Percentiles rank a stretch among this genome's conserved stretches.
Conservation (phyloP, 306 rosid species). For the Neltuma alba region DNA sequence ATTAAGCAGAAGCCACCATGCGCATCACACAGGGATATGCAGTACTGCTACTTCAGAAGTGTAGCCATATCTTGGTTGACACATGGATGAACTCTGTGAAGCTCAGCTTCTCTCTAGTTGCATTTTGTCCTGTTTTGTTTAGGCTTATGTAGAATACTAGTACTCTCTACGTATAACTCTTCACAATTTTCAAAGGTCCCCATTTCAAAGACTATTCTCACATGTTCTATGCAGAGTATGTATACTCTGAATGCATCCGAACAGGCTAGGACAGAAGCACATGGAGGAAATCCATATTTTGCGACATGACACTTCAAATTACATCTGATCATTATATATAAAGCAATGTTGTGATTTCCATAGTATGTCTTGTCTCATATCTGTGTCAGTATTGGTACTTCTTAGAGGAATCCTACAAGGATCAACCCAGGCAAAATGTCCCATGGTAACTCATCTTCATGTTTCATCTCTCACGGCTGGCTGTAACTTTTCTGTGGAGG, state of each 20-base stretch:
- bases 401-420: background rate
- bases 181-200: background rate
- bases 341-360: background rate
- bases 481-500: background rate
- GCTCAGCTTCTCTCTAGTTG: background rate
- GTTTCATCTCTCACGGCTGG: background rate
- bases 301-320: background rate
- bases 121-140: background rate
- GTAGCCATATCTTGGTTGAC: too few relatives aligned
- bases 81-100: background rate
- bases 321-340: background rate
- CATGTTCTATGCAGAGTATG: background rate
- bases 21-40: too few relatives aligned
- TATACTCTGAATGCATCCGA: background rate
- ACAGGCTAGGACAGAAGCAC: background rate
- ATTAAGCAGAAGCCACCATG: background rate
- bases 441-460: background rate
- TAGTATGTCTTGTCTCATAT: background rate
- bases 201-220: background rate
- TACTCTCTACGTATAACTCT: background rate
- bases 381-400: background rate
- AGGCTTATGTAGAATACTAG: background rate
- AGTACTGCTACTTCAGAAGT: too few relatives aligned
- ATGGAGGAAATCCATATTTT: background rate
- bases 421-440: constrained; percentile 8